Conservation (phyloP, 257 asterid genomes). For the Nyctanthes arbortristis region DNA sequence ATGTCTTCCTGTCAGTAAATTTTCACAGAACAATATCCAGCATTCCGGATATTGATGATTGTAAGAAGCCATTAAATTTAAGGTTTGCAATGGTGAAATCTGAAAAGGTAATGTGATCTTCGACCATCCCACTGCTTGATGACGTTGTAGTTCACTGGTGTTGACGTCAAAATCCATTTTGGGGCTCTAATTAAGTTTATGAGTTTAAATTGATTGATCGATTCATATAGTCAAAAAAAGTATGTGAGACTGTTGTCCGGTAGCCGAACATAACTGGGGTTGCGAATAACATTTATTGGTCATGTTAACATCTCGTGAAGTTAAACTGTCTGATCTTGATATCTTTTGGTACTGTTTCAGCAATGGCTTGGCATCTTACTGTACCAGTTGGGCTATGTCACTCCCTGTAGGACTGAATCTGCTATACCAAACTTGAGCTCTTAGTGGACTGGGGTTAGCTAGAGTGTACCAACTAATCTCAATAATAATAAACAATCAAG, state of each 20-base stretch:
- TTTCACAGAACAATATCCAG: background rate
- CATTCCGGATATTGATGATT: slow-evolving; percentile 2
- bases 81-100: slow-evolving; percentile 2
- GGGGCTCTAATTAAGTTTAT: background rate
- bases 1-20: background rate
- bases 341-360: too few species aligned
- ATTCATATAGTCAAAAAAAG: too few species aligned
- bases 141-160: background rate
- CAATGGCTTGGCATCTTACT: too few species aligned
- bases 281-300: too few species aligned
- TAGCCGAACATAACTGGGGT: too few species aligned
- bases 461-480: background rate
- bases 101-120: slow-evolving; percentile 4
- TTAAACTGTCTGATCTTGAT: too few species aligned
- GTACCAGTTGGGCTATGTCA: background rate
- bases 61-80: too few species aligned
- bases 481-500: background rate
- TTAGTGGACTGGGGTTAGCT: background rate
- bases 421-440: background rate
- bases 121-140: slow-evolving; percentile 17
- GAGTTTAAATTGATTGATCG: background rate
- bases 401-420: background rate
- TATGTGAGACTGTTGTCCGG: too few species aligned
- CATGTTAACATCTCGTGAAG: too few species aligned
- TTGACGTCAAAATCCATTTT: background rate